Evolutionary conservation across 2,329 filamentous ascomycete species (phyloP), one percentile per base, ranked within the genome.

Genomic region (Pseudovirgaria hyperparasitica): DNA sequence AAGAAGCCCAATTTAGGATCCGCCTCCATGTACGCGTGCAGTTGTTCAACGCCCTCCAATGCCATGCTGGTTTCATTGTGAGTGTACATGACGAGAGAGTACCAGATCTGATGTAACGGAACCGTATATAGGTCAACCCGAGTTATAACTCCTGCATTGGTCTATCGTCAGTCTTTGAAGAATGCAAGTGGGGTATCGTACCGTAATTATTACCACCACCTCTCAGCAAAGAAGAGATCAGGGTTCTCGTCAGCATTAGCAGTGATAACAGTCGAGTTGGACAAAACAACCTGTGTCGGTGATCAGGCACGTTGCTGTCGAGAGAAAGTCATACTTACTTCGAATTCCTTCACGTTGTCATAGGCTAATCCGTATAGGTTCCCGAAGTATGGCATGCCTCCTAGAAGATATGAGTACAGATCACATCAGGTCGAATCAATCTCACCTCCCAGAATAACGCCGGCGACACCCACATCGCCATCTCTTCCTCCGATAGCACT

Each of bases 141-240:
- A 6, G 50, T 52, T 14, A 55, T 51, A 11, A 56, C 27, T 25
- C 32, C 32, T 35, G 12, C 19, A 14, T 5, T n/a, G 16, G 6
- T 13, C 5, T 23, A 9, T 10, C 11, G 7, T n/a, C n/a, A 6
- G 15, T 22, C 6, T 26, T 16, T 25, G n/a, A 15, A 29, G 5
- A 13, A 23, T 3, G 15, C 20, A n/a, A n/a, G 10, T 4, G 5
- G 13, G 18, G 18, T 26, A n/a, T 5, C 29, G 14, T 25, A 19
- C 53, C 54, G 28, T 56, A 57, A 37, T 57, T 56, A 29, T 46
- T 50, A 29, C 43, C 48, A n/a, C 54, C 54, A 2, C 53, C 54
- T 30, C 55, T 56, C 27, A 58, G 54, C 53, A 29, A 39, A 38
- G 37, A 45, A 57, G 2, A 58, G 43, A 26, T 58, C 52, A 6